Base-by-base conservation (phyloP, 345 rosid species). In the Acer saccharum region DNA sequence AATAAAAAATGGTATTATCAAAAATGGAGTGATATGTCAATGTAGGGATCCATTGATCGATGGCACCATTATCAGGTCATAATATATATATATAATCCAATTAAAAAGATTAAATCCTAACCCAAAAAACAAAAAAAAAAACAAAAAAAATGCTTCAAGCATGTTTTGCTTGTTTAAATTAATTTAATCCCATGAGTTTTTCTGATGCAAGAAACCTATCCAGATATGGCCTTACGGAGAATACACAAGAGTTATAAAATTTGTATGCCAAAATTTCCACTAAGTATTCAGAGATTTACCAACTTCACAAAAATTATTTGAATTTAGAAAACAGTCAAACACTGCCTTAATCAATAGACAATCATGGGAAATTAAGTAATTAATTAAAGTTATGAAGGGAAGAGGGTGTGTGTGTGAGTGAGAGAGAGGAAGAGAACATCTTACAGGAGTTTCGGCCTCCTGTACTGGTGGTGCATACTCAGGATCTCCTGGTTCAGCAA, bases 401-500 rank as follows among this genome's bases (percentile, higher is more conserved):
- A 21, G 16, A 67, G 68, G 12, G 41, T n/a, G 13, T 35, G 39
- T 32, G 6, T 35, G 39, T 35, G 39, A 35, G 39, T 35, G 39
- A 35, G 6, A 35, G 39, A 35, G 39, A 4, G 39, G 39, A 35
- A 2, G 66, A 32, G 55, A 65, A 43, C 57, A 71, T 67, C 94
- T 52, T 93, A 95, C 99, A 73, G 94, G 93, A 66, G 92, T 88
- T 87, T 96, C 99, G 71, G 86, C 97, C 79, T 86, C 81, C 46
- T 82, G 88, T 65, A 89, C 89, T 66, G 97, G 97, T 29, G 97
- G 99, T 80, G 97, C 88, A 78, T 96, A 94, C 79, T 94, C 94
- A 27, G 97, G 89, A 80, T 94, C 95, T 68, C 89, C 97, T 58
- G 90, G 96, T 77, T 94, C 97, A 50, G 97, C 98, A 88, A 96